Conservation (phyloP, 805 yeast species). For the Metschnikowia cerradonensis region DNA sequence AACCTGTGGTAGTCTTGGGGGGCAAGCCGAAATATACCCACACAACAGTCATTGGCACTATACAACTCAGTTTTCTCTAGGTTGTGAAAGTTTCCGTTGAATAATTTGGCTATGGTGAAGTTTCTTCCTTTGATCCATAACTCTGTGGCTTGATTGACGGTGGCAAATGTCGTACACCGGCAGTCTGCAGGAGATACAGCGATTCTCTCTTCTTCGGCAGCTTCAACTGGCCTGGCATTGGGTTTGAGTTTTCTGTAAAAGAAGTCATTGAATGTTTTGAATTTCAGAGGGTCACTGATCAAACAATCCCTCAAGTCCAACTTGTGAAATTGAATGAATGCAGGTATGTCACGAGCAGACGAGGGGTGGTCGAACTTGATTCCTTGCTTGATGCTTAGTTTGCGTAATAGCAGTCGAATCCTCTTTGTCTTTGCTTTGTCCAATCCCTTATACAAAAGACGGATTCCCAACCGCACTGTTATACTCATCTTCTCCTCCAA, state of each 20-base stretch:
- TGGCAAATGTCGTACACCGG: slow-evolving; percentile 66
- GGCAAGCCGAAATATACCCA: slow-evolving; percentile 83
- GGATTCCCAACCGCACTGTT: slow-evolving; percentile 81
- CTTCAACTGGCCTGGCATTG: slow-evolving; percentile 68
- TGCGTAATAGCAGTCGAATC: slow-evolving; percentile 56
- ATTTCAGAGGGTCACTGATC: slow-evolving; percentile 44
- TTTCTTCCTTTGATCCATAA: slow-evolving; percentile 88
- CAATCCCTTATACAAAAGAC: slow-evolving; percentile 75
- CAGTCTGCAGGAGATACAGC: slow-evolving; percentile 85
- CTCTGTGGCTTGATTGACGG: slow-evolving; percentile 57
- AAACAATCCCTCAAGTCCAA: slow-evolving; percentile 70
- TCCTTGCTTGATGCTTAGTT: slow-evolving; percentile 78
- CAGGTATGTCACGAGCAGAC: slow-evolving; percentile 63
- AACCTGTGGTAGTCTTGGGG: slow-evolving; percentile 97
- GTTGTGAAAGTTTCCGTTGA: slow-evolving; percentile 43
- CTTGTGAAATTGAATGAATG: slow-evolving; percentile 81
- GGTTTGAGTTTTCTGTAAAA: slow-evolving; percentile 76
- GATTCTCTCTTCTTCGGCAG: slow-evolving; percentile 43
- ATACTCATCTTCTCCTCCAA: slow-evolving; percentile 90
- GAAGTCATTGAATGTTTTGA: slow-evolving; percentile 79
- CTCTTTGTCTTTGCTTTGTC: slow-evolving; percentile 55
- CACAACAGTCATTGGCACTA: slow-evolving; percentile 45
- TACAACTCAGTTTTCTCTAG: slow-evolving; percentile 38
- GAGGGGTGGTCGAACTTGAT: slow-evolving; percentile 68
- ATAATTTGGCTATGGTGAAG: slow-evolving; percentile 62